phyloP scores from a whole-genome alignment of 2,329 filamentous ascomycete species.

The Aspergillus amoenus region DNA sequence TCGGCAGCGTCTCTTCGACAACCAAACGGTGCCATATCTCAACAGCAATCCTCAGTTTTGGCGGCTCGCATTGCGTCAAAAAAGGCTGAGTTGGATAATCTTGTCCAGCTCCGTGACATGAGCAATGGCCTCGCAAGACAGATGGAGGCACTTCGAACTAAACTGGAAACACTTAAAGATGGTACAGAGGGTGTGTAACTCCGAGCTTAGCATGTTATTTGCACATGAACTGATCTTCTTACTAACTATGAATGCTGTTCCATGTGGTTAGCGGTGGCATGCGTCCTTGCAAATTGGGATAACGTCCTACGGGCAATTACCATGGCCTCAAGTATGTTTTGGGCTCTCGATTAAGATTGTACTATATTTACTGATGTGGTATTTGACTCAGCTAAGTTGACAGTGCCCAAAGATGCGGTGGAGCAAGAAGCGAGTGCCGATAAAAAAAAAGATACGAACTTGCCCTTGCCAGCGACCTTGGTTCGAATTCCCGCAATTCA shows the following conservation, averaged over 20 bases:
- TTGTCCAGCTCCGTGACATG: constrained; percentile 61
- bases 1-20: constrained; percentile 33
- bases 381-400: constrained; percentile 26
- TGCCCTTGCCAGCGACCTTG: constrained; percentile 40
- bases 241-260: neutral
- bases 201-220: neutral
- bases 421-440: constrained; percentile 15
- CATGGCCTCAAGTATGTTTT: constrained; percentile 61
- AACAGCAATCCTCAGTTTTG: constrained; percentile 57
- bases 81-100: constrained; percentile 61
- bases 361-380: constrained; percentile 9
- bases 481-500: constrained; percentile 43
- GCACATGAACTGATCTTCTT: neutral
- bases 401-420: constrained; percentile 19
- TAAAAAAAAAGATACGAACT: constrained; percentile 64
- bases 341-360: neutral
- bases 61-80: constrained; percentile 63
- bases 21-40: constrained; percentile 29
- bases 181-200: constrained; percentile 57
- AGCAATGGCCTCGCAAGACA: constrained; percentile 62
- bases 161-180: constrained; percentile 59
- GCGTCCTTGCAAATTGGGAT: constrained; percentile 67
- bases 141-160: constrained; percentile 62
- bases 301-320: constrained; percentile 64
- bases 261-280: constrained; percentile 55